phyloP scores from a whole-genome alignment of 768 basidiomycete species.

The Collybia sordida region DNA sequence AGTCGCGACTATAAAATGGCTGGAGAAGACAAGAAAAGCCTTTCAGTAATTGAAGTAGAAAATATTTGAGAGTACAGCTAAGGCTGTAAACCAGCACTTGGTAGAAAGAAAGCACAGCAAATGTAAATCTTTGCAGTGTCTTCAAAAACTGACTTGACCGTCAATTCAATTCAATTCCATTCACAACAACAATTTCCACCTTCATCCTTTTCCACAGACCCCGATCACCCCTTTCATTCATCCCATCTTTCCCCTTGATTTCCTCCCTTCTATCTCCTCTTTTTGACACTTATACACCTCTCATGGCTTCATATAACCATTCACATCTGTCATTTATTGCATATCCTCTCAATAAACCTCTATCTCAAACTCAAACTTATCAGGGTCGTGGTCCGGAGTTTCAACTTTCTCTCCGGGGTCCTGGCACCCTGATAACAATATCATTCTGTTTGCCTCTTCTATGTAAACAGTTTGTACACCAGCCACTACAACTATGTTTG shows the following conservation, averaged over 20 bases:
- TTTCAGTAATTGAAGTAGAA: slow-evolving; percentile 1
- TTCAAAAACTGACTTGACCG: not conserved
- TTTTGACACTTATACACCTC: not conserved
- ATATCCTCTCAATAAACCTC: not conserved
- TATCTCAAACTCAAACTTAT: not conserved
- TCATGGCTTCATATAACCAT: too few relatives aligned
- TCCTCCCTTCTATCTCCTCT: not conserved
- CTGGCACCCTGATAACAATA: not conserved
- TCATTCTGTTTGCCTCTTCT: too few relatives aligned
- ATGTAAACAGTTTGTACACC: too few relatives aligned
- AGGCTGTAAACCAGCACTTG: not conserved
- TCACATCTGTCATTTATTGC: too few relatives aligned
- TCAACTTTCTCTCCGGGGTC: slow-evolving; percentile 3
- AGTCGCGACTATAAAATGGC: slow-evolving; percentile 24
- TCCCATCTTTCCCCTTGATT: not conserved
- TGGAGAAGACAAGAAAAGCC: slow-evolving; percentile 6
- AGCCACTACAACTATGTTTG: too few relatives aligned
- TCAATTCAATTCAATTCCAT: not conserved
- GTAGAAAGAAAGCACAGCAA: not conserved
- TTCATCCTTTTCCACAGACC: slow-evolving; percentile 1
- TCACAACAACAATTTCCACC: too few relatives aligned
- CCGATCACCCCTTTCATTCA: not conserved
- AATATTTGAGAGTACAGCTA: not conserved
- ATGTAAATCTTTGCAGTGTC: not conserved
- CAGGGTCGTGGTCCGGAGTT: slow-evolving; percentile 1